phyloP scores from a whole-genome alignment of 1,139 yeast genomes.

The Zygoascus hellenicus region DNA sequence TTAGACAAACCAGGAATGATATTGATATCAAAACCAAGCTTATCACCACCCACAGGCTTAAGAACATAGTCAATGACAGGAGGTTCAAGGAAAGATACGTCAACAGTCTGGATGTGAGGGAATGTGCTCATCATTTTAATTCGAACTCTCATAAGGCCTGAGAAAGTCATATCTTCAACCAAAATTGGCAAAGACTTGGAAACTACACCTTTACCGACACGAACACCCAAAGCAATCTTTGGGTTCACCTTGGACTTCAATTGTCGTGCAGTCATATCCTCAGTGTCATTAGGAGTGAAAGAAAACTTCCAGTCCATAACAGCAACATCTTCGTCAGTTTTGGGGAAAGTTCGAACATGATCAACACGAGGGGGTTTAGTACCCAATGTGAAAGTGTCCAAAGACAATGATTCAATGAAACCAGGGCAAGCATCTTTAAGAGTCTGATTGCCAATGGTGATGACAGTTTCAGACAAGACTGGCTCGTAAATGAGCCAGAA shows the following conservation, averaged over 20 bases:
- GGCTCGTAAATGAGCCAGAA: constrained; percentile 93
- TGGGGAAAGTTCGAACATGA: constrained; percentile 77
- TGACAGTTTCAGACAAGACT: constrained; percentile 75
- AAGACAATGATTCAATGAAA: constrained; percentile 73
- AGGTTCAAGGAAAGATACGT: constrained; percentile 74
- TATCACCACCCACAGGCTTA: constrained; percentile 66
- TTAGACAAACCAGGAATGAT: constrained; percentile 80
- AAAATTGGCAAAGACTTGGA: constrained; percentile 38
- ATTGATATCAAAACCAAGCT: constrained; percentile 82
- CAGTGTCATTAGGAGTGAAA: constrained; percentile 82
- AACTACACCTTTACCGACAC: constrained; percentile 39
- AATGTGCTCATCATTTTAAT: constrained; percentile 82
- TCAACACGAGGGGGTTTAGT: constrained; percentile 94
- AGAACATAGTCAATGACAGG: constrained; percentile 82
- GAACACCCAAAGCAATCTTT: constrained; percentile 43
- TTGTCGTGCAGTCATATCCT: constrained; percentile 80
- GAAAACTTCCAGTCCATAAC: constrained; percentile 93
- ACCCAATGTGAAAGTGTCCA: constrained; percentile 85
- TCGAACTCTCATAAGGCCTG: constrained; percentile 68
- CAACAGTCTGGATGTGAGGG: constrained; percentile 90
- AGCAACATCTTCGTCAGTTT: constrained; percentile 83
- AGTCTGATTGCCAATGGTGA: constrained; percentile 78
- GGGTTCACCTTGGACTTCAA: constrained; percentile 78
- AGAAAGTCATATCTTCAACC: constrained; percentile 49
- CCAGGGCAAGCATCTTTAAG: constrained; percentile 72